Evolutionary conservation across 2,329 filamentous ascomycete genomes (phyloP).

Genomic region (Clonostachys rhizophaga): DNA sequence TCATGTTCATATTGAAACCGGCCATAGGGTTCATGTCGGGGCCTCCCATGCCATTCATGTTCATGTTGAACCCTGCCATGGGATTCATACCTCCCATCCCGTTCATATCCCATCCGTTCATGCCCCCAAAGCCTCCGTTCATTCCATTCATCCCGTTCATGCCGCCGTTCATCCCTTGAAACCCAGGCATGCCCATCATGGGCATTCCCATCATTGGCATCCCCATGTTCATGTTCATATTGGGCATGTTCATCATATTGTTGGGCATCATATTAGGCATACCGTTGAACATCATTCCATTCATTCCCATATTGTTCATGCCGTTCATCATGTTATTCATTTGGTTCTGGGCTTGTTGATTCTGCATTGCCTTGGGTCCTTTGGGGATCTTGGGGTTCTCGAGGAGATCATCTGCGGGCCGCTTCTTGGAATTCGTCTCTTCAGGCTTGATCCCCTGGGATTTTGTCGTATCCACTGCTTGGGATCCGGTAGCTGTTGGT

Average conservation of each 20-base stretch:
- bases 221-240: slow-evolving; percentile 13
- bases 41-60: slow-evolving; percentile 3
- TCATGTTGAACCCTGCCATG: slow-evolving; percentile 8
- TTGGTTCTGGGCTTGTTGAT: slow-evolving; percentile 39
- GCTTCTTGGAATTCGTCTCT: slow-evolving; percentile 61
- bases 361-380: slow-evolving; percentile 61
- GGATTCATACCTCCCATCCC: slow-evolving; percentile 16
- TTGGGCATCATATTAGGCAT: slow-evolving; percentile 27
- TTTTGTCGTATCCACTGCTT: background rate
- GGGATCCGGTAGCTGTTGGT: background rate
- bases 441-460: slow-evolving; percentile 14
- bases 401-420: slow-evolving; percentile 69
- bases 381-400: slow-evolving; percentile 63
- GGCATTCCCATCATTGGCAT: slow-evolving; percentile 22
- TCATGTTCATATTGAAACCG: slow-evolving; percentile 6
- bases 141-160: slow-evolving; percentile 28
- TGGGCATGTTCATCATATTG: slow-evolving; percentile 13
- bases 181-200: slow-evolving; percentile 15
- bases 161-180: slow-evolving; percentile 17
- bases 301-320: slow-evolving; percentile 29
- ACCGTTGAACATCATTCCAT: slow-evolving; percentile 29
- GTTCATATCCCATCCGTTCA: slow-evolving; percentile 10
- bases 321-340: slow-evolving; percentile 41
- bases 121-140: slow-evolving; percentile 16
- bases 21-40: background rate